A percentile compares a stretch with the other conserved stretches of the same genome.
Evolutionary conservation across 257 asterid species (phyloP).

Genomic region (Handroanthus guayacan): DNA sequence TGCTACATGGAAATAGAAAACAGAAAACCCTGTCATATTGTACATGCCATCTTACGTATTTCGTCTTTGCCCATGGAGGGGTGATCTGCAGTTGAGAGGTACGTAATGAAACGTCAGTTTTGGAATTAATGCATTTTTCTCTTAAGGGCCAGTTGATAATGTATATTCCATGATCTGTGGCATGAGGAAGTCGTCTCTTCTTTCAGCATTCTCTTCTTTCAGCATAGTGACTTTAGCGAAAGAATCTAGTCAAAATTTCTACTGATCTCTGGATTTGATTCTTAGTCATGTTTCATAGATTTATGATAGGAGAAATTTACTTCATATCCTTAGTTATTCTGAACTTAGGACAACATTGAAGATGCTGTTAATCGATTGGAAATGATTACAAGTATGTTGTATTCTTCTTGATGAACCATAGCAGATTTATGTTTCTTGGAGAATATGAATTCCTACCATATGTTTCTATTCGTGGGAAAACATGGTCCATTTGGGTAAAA

Average conservation of each 20-base stretch:
- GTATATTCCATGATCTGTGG: slow-evolving; percentile 5
- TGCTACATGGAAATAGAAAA: not conserved
- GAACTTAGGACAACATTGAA: not conserved
- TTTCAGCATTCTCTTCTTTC: not conserved
- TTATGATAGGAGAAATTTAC: slow-evolving; percentile 6
- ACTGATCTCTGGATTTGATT: not conserved
- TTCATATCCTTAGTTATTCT: not conserved
- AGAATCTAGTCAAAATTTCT: not conserved
- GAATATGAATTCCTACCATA: no score
- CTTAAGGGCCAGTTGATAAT: slow-evolving; percentile 3
- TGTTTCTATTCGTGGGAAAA: no score
- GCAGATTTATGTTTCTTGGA: not conserved
- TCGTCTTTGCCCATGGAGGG: slow-evolving; percentile 11
- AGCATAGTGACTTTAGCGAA: not conserved
- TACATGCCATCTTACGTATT: slow-evolving; percentile 10
- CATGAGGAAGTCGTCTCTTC: not conserved
- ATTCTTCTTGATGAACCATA: not conserved
- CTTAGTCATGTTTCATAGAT: not conserved
- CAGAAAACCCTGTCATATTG: not conserved
- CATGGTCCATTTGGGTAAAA: no score
- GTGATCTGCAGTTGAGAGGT: not conserved
- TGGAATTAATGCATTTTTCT: not conserved
- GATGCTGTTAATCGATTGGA: not conserved
- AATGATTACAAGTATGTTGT: not conserved
- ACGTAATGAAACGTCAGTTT: slow-evolving; percentile 3